Percentiles rank a stretch among this genome's conserved stretches.
Conservation (phyloP, 192 early-diverging fungal genomes). For the Coemansia biformis region DNA sequence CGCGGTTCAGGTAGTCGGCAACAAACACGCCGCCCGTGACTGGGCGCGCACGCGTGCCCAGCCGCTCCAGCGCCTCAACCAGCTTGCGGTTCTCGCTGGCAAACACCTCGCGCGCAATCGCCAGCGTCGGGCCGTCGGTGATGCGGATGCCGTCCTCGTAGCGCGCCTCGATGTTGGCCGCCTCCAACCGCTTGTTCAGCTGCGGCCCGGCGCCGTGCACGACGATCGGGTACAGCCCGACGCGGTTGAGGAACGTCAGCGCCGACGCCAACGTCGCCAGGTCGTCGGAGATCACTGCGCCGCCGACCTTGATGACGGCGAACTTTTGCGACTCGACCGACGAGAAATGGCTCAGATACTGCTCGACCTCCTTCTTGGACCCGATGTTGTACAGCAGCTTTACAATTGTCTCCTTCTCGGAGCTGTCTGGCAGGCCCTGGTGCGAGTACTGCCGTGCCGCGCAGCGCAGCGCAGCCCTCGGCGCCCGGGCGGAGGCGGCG, state of each 20-base stretch:
- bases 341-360: constrained; percentile 94
- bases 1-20: constrained; percentile 93
- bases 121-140: constrained; percentile 88
- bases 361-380: constrained; percentile 97
- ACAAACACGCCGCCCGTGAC: constrained; percentile 94
- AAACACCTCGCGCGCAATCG: constrained; percentile 92
- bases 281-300: constrained; percentile 92
- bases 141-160: constrained; percentile 97
- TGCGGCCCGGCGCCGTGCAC: constrained; percentile 98
- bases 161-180: constrained; percentile 91
- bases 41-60: constrained; percentile 93
- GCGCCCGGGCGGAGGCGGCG: no score
- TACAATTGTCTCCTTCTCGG: constrained; percentile 76
- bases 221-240: constrained; percentile 97
- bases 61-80: constrained; percentile 91
- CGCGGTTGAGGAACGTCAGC: constrained; percentile 93
- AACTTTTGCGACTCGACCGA: constrained; percentile 99
- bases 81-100: constrained; percentile 93
- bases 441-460: constrained; percentile 32
- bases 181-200: constrained; percentile 83
- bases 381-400: constrained; percentile 97
- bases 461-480: no score
- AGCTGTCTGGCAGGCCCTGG: constrained; percentile 29
- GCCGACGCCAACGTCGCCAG: constrained; percentile 91
- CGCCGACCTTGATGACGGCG: constrained; percentile 98